phyloP scores from a whole-genome alignment of 2,329 filamentous ascomycete genomes.

The Claviceps quebecensis region DNA sequence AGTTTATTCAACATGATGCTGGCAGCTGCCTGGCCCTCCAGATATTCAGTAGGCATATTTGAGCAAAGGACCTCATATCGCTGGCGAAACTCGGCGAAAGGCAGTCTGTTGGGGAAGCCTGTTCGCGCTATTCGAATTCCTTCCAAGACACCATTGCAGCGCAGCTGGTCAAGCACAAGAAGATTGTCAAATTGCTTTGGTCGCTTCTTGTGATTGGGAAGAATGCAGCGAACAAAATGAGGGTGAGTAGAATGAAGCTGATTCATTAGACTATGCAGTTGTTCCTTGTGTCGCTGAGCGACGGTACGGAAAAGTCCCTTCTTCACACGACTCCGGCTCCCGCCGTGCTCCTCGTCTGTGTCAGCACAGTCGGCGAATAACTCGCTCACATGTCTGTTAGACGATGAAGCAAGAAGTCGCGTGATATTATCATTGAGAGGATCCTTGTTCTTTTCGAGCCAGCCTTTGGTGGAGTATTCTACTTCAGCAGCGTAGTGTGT shows the following conservation, averaged over 20 bases:
- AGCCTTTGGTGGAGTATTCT: slow-evolving; percentile 87
- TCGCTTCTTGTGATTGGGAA: slow-evolving; percentile 95
- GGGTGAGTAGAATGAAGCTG: slow-evolving; percentile 93
- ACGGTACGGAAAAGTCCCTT: slow-evolving; percentile 95
- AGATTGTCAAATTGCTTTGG: slow-evolving; percentile 85
- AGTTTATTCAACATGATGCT: slow-evolving; percentile 82
- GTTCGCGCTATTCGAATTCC: slow-evolving; percentile 94
- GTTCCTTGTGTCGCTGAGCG: slow-evolving; percentile 93
- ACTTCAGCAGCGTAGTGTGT: slow-evolving; percentile 97
- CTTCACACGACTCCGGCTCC: slow-evolving; percentile 70
- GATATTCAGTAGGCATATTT: slow-evolving; percentile 75
- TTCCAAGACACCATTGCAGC: slow-evolving; percentile 98
- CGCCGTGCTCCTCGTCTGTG: slow-evolving; percentile 55
- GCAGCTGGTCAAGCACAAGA: slow-evolving; percentile 91
- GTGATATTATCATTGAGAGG: slow-evolving; percentile 96
- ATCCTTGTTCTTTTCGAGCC: slow-evolving; percentile 99
- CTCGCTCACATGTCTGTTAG: slow-evolving; percentile 66
- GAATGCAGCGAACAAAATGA: slow-evolving; percentile 93
- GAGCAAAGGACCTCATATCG: slow-evolving; percentile 89
- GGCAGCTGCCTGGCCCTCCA: slow-evolving; percentile 79
- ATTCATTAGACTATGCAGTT: slow-evolving; percentile 88
- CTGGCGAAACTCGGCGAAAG: slow-evolving; percentile 87
- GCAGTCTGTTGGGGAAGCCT: slow-evolving; percentile 85
- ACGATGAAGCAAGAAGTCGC: slow-evolving; percentile 67
- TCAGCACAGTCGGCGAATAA: slow-evolving; percentile 86